Evolutionary conservation across 495 filamentous ascomycete species (phyloP).

Genomic region (Polyplosphaeria fusca): DNA sequence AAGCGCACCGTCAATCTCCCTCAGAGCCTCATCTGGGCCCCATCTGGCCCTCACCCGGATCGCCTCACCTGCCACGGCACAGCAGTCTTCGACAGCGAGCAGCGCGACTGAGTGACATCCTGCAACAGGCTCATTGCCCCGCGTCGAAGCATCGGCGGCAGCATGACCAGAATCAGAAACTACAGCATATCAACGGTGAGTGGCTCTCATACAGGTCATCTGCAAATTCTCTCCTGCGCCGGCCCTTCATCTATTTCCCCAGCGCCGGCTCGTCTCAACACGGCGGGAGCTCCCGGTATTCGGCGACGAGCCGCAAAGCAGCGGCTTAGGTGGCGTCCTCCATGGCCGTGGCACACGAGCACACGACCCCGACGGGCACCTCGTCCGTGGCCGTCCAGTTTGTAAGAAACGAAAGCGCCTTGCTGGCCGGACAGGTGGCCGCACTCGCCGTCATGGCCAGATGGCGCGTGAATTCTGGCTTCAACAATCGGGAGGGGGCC

Average conservation of each 20-base stretch:
- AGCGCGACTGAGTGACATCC: neutral
- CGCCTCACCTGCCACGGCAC: too few species aligned
- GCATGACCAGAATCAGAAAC: slow-evolving; percentile 19
- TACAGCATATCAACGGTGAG: slow-evolving; percentile 25
- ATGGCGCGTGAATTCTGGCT: too few species aligned
- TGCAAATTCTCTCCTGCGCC: neutral
- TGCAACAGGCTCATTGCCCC: neutral
- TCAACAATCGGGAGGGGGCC: too few species aligned
- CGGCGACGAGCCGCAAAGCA: slow-evolving; percentile 18
- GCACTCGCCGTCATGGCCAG: too few species aligned
- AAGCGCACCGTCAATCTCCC: too few species aligned
- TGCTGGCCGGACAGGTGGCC: too few species aligned
- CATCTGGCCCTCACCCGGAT: too few species aligned
- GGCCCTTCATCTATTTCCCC: slow-evolving; percentile 1
- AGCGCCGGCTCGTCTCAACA: neutral
- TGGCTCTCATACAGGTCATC: slow-evolving; percentile 2
- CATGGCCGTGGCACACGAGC: neutral
- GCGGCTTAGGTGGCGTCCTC: slow-evolving; percentile 22
- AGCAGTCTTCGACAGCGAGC: too few species aligned
- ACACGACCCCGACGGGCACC: slow-evolving; percentile 4
- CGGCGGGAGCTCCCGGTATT: neutral
- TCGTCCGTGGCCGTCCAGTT: too few species aligned
- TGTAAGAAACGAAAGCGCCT: too few species aligned
- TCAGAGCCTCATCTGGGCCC: too few species aligned
- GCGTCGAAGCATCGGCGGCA: neutral